Conservation (phyloP, 1,139 yeast genomes). For the Diutina pseudorugosa region DNA sequence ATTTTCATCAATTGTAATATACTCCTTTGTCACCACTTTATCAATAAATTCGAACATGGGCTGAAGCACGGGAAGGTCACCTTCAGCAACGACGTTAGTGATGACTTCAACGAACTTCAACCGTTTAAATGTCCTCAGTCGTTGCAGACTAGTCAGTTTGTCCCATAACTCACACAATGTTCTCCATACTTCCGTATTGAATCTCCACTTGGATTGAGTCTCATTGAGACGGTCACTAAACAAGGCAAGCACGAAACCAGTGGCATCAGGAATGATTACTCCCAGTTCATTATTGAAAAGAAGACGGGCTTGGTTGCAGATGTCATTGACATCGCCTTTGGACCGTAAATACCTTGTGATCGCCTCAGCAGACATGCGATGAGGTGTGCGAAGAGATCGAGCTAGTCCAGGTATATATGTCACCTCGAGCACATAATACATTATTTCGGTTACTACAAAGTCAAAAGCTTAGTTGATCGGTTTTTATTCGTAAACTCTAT, state of each 20-base stretch:
- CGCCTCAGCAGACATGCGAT: slow-evolving; percentile 34
- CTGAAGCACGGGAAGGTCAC: slow-evolving; percentile 13
- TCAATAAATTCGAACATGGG: slow-evolving; percentile 12
- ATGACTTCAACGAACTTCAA: slow-evolving; percentile 10
- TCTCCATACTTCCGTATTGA: slow-evolving; percentile 31
- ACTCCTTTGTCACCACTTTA: slow-evolving; percentile 13
- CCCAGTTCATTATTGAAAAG: slow-evolving; percentile 22
- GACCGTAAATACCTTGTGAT: slow-evolving; percentile 56
- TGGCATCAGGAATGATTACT: slow-evolving; percentile 41
- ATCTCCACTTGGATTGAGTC: slow-evolving; percentile 24
- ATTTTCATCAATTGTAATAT: slow-evolving; percentile 23
- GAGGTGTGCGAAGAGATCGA: neutral
- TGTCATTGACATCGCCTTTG: slow-evolving; percentile 7
- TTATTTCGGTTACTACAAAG: neutral
- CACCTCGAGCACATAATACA: neutral
- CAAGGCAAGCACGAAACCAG: slow-evolving; percentile 51
- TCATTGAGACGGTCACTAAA: slow-evolving; percentile 56
- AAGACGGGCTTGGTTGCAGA: slow-evolving; percentile 6
- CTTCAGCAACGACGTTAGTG: slow-evolving; percentile 16
- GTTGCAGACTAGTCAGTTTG: slow-evolving; percentile 11
- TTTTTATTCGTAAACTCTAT: slow-evolving; percentile 3
- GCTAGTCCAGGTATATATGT: too few relatives aligned
- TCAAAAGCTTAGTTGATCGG: neutral
- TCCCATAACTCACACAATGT: slow-evolving; percentile 28
- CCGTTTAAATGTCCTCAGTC: slow-evolving; percentile 21